Evolutionary conservation across 2,329 filamentous ascomycete genomes (phyloP).

Genomic region (Penicillium sp.): DNA sequence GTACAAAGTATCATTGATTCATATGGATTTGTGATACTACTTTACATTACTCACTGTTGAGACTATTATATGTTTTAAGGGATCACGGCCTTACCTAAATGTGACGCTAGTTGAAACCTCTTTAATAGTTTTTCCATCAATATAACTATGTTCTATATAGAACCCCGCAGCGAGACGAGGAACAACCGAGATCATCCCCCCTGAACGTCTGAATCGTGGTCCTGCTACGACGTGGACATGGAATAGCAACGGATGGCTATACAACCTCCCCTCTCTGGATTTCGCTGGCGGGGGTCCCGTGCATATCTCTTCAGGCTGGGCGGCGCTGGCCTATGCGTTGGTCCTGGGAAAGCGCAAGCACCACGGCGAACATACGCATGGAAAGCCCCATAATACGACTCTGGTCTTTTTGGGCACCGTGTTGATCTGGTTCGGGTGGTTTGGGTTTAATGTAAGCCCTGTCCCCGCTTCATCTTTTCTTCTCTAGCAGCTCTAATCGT

Average conservation of each 20-base stretch:
- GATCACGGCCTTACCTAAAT: no score
- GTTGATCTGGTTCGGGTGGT: slow-evolving; percentile 49
- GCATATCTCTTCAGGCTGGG: slow-evolving; percentile 68
- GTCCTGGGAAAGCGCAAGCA: slow-evolving; percentile 68
- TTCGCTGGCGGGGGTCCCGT: slow-evolving; percentile 73
- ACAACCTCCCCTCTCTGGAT: slow-evolving; percentile 64
- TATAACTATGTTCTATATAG: no score
- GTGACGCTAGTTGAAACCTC: no score
- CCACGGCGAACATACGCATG: slow-evolving; percentile 50
- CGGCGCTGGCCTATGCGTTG: slow-evolving; percentile 68
- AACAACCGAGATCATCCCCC: no score
- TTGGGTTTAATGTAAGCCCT: slow-evolving; percentile 51
- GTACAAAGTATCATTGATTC: no score
- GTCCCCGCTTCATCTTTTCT: neutral
- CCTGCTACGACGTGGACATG: no score
- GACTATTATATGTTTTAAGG: no score
- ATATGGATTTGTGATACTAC: no score
- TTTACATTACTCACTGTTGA: no score
- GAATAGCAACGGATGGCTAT: slow-evolving; percentile 70
- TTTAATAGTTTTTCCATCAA: no score
- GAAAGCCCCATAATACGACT: slow-evolving; percentile 66
- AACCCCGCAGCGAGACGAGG: no score
- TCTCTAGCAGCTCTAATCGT: neutral
- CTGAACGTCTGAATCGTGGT: no score
- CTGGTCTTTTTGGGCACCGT: slow-evolving; percentile 67